Percentiles rank a stretch among this genome's conserved stretches.
phyloP scores from a whole-genome alignment of 2,329 filamentous ascomycete genomes.

The Beauveria medogensis region DNA sequence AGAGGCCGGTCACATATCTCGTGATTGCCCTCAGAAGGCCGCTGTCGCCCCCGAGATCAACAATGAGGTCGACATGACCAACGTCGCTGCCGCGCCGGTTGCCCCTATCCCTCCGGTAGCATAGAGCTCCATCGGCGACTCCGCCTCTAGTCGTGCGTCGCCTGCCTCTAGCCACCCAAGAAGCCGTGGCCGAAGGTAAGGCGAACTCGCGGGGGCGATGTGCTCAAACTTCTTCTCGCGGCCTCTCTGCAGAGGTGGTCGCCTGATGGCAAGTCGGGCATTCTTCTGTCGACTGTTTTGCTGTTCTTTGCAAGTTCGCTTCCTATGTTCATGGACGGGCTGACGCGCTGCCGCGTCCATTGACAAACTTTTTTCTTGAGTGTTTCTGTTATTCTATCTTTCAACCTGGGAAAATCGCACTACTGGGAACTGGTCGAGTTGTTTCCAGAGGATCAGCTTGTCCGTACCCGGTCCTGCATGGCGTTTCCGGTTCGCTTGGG shows the following conservation, averaged over 20 bases:
- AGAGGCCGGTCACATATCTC: conserved; percentile 90
- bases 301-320: conserved; percentile 1
- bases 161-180: not conserved
- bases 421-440: conserved; percentile 17
- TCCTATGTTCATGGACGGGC: not conserved
- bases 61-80: conserved; percentile 35
- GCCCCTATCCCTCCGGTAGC: conserved; percentile 36
- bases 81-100: conserved; percentile 36
- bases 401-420: conserved; percentile 22
- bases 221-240: not conserved
- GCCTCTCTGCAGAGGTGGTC: not conserved
- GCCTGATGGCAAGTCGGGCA: not conserved
- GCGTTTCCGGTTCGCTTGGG: conserved; percentile 23
- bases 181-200: not conserved
- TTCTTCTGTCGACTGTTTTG: conserved; percentile 10
- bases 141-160: conserved; percentile 8
- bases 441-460: conserved; percentile 14
- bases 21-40: conserved; percentile 77
- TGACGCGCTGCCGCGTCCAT: conserved; percentile 1
- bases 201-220: not conserved
- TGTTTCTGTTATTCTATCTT: conserved; percentile 17
- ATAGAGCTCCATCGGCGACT: conserved; percentile 17
- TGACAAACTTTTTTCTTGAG: conserved; percentile 21
- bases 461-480: conserved; percentile 18
- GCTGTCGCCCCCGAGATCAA: conserved; percentile 41